These are phyloP conservation scores for Globisporangium canariense DNA, from an alignment of 352 stramenopile genomes.

Conservation along the genomic window DNA sequence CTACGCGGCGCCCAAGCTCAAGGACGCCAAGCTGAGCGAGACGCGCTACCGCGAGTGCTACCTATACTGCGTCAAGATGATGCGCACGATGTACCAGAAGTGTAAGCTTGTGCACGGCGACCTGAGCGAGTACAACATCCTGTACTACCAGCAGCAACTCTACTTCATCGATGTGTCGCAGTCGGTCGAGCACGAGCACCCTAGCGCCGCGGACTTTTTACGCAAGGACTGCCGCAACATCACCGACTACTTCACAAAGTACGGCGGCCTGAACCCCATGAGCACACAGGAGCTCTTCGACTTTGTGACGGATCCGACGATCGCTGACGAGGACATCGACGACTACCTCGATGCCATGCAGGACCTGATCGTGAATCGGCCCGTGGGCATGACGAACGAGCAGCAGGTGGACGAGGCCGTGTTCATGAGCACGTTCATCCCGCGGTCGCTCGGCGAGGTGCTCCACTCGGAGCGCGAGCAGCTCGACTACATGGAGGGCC, in stretches of 20 bases:
- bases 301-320: conserved; percentile 88
- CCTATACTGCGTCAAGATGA: conserved; percentile 93
- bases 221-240: conserved; percentile 98
- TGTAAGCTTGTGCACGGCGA: conserved; percentile 98
- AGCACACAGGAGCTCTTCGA: conserved; percentile 95
- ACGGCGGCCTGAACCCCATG: conserved; percentile 90
- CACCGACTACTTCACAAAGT: conserved; percentile 95
- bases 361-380: conserved; percentile 76
- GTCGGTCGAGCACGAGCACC: conserved; percentile 98
- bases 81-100: conserved; percentile 95
- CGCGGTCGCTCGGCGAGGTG: conserved; percentile 94
- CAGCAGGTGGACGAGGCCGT: conserved; percentile 93
- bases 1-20: conserved; percentile 93
- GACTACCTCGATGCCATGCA: conserved; percentile 89
- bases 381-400: conserved; percentile 52
- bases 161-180: conserved; percentile 99
- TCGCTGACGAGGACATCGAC: conserved; percentile 78
- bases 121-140: conserved; percentile 99
- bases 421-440: conserved; percentile 93
- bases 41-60: conserved; percentile 93
- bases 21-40: conserved; percentile 92
- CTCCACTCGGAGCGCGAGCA: conserved; percentile 84
- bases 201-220: conserved; percentile 96
- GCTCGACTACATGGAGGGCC: conserved; percentile 80
- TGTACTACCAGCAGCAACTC: conserved; percentile 96